phyloP scores from a whole-genome alignment of 805 yeast species.

The Saccharomycopsis selenospora region DNA sequence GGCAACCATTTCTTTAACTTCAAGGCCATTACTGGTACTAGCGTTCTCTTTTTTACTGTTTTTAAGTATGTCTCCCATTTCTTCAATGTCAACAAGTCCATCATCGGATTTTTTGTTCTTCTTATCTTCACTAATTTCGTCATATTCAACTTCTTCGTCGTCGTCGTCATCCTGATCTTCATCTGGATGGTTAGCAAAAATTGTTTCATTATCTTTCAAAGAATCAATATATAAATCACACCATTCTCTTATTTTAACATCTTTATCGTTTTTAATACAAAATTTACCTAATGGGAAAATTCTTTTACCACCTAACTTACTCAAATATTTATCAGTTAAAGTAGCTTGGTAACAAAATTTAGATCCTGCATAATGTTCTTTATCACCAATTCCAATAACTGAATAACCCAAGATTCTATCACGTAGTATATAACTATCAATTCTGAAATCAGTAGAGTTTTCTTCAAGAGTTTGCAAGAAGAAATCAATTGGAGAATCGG shows the following conservation, averaged over 20 bases:
- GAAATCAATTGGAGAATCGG: conserved; percentile 87
- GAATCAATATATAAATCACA: conserved; percentile 49
- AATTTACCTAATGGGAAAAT: conserved; percentile 77
- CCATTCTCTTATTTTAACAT: conserved; percentile 59
- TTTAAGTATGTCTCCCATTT: conserved; percentile 50
- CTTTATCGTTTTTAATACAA: conserved; percentile 69
- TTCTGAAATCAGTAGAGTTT: conserved; percentile 75
- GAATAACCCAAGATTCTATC: conserved; percentile 62
- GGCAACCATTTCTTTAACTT: conserved; percentile 78
- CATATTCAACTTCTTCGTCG: conserved; percentile 27
- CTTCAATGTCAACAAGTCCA: conserved; percentile 79
- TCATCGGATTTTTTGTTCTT: conserved; percentile 31
- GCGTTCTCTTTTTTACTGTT: conserved; percentile 12
- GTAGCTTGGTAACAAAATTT: conserved; percentile 84
- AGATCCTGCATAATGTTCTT: conserved; percentile 68
- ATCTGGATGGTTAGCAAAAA: conserved; percentile 46
- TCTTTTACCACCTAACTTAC: conserved; percentile 81
- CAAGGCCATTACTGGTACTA: conserved; percentile 24
- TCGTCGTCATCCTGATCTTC: conserved; percentile 47
- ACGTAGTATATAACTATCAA: conserved; percentile 69
- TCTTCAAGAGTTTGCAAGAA: conserved; percentile 75
- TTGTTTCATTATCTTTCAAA: conserved; percentile 63
- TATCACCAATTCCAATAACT: conserved; percentile 82
- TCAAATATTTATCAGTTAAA: conserved; percentile 64
- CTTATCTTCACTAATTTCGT: conserved; percentile 23